These are phyloP conservation scores for Chrysosporium queenslandicum DNA, from an alignment of 2,329 filamentous ascomycete genomes.

Conservation along the genomic window DNA sequence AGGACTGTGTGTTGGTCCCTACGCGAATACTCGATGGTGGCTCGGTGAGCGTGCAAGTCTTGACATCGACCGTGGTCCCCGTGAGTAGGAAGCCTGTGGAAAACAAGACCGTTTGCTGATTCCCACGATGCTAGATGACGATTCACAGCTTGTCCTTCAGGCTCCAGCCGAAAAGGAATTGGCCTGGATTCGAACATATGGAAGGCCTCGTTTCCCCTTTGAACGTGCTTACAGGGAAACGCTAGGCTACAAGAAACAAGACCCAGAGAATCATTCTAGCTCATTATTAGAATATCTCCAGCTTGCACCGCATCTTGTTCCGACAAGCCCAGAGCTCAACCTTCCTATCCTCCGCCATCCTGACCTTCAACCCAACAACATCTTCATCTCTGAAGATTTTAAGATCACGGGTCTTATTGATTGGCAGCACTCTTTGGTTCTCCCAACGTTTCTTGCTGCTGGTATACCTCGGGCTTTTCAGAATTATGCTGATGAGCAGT, in stretches of 20 bases:
- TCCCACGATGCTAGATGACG: neutral
- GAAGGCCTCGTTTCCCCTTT: slow-evolving; percentile 17
- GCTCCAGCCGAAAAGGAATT: slow-evolving; percentile 15
- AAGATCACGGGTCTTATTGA: slow-evolving; percentile 31
- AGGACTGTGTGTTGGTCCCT: slow-evolving; percentile 1
- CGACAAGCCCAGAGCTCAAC: neutral
- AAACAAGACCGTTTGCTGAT: neutral
- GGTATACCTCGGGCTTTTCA: slow-evolving; percentile 20
- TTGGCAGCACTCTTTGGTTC: slow-evolving; percentile 33
- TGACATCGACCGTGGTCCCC: neutral
- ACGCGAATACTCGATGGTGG: neutral
- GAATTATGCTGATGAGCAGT: slow-evolving; percentile 23
- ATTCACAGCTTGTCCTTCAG: neutral
- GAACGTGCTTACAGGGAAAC: slow-evolving; percentile 19
- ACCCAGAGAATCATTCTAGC: slow-evolving; percentile 16
- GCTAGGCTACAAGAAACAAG: slow-evolving; percentile 14
- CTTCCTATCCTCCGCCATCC: slow-evolving; percentile 25
- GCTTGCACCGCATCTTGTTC: slow-evolving; percentile 5
- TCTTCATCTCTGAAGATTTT: slow-evolving; percentile 30
- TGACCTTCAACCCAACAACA: slow-evolving; percentile 33
- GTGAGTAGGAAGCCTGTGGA: neutral
- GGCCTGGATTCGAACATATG: slow-evolving; percentile 16
- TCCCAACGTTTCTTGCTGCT: slow-evolving; percentile 22
- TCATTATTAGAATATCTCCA: slow-evolving; percentile 14
- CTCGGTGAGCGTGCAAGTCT: neutral